These are phyloP conservation scores for Moringa oleifera DNA, from an alignment of 345 rosid genomes.

Conservation along the genomic window DNA sequence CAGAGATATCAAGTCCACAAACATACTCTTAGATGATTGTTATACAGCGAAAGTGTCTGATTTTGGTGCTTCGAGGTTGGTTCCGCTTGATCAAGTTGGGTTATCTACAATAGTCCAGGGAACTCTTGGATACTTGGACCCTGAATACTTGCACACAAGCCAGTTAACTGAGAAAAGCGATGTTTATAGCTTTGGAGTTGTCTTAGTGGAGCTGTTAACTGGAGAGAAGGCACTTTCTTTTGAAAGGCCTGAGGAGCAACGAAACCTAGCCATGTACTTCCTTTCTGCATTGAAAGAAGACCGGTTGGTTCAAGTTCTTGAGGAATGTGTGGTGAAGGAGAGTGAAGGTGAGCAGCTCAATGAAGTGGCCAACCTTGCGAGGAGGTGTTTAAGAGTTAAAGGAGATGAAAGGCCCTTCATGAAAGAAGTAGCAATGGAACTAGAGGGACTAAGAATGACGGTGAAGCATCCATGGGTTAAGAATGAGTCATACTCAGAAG, in stretches of 20 bases:
- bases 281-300: constrained; percentile 19
- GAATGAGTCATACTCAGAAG: not conserved
- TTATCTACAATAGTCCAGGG: constrained; percentile 32
- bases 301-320: constrained; percentile 24
- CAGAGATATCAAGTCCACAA: constrained; percentile 35
- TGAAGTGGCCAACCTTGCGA: constrained; percentile 30
- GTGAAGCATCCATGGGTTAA: not conserved
- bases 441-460: constrained; percentile 15
- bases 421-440: constrained; percentile 32
- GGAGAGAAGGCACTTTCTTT: constrained; percentile 28
- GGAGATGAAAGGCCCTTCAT: constrained; percentile 40
- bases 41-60: constrained; percentile 39
- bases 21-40: constrained; percentile 36
- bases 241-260: constrained; percentile 19
- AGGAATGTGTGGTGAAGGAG: constrained; percentile 4
- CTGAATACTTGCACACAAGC: constrained; percentile 28
- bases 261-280: constrained; percentile 29
- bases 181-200: constrained; percentile 31
- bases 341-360: constrained; percentile 12
- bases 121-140: constrained; percentile 28
- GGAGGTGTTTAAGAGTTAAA: constrained; percentile 27
- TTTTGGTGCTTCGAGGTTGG: constrained; percentile 43
- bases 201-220: constrained; percentile 38
- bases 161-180: constrained; percentile 29
- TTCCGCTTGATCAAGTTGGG: constrained; percentile 36